These are phyloP conservation scores for Trypanosoma avium DNA, from an alignment of 208 protist genomes.

Conservation along the genomic window DNA sequence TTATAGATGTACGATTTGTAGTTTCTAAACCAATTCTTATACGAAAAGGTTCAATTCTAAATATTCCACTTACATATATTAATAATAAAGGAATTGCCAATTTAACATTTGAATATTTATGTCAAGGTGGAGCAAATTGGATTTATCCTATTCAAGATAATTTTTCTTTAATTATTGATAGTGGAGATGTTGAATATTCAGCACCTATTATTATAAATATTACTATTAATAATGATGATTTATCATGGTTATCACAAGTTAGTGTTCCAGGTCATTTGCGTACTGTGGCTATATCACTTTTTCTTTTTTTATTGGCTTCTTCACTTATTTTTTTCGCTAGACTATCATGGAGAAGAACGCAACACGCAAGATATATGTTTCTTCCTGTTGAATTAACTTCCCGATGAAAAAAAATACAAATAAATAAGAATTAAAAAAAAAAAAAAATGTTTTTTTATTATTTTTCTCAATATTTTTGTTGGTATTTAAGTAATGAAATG, in stretches of 20 bases:
- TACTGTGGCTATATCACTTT: background rate
- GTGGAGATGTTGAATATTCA: background rate
- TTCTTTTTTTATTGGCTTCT: background rate
- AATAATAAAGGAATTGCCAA: background rate
- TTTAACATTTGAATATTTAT: background rate
- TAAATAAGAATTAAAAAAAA: background rate
- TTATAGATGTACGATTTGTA: background rate
- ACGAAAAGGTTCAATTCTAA: background rate
- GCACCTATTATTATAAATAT: background rate
- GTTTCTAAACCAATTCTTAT: background rate
- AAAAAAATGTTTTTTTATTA: slow-evolving; percentile 2
- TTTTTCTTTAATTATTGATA: background rate
- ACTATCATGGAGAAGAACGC: background rate
- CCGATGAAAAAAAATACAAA: background rate
- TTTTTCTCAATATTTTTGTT: too few relatives aligned
- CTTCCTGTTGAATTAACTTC: background rate
- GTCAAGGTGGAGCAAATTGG: background rate
- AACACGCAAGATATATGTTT: background rate
- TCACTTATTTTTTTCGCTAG: background rate
- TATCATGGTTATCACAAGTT: background rate
- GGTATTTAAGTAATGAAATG: too few relatives aligned
- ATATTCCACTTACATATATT: background rate
- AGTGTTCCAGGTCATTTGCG: background rate
- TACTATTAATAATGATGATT: background rate
- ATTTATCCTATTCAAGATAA: background rate